Base-by-base conservation (phyloP, 2,329 filamentous ascomycete species). In the Pestalotiopsis fici region DNA sequence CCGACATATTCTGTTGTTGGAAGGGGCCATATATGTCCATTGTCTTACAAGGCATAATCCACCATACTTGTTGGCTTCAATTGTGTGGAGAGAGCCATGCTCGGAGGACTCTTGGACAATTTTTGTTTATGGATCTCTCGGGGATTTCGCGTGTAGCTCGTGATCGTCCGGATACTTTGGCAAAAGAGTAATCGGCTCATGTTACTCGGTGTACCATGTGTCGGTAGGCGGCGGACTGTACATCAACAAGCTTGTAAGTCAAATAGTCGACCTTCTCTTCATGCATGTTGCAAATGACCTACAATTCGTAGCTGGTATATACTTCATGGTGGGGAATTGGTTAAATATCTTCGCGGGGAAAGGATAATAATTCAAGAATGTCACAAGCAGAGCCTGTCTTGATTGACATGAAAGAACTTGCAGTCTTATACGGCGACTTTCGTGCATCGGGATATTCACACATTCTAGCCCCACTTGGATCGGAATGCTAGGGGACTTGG, bases 21-120 rank as follows among this genome's bases (percentile, higher is more conserved):
- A 27, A 9, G 15, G 31, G 18, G 7, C 6, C 85, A 87, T 21
- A 65, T 3, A 23, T 47, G 35, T 3, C 28, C 12, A 37, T 28
- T 28, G 50, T 13, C 68, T 67, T 47, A 74, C 71, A 74, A 37
- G 27, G 66, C 68, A 64, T 73, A 71, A 21, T 74, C 70, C 11
- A 68, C 66, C 2, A 68, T 37, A 55, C 67, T 69, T 27, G 60
- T 67, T 15, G 67, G 67, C 54, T 68, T 68, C 28, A 59, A 57
- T 39, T 64, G 59, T n/a, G 60, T 56, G 11, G 60, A 54, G 27
- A 66, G 65, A 55, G 67, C 59, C 31, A 57, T 55, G 57, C 28
- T 28, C 13, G 59, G 50, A 27, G 50, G 31, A 4, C 21, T 23
- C 7, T 12, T 61, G 12, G 59, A 15, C n/a, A 21, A 15, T n/a